Base-by-base conservation (phyloP, 1,284 basidiomycete genomes). In the Trametes polyzona region DNA sequence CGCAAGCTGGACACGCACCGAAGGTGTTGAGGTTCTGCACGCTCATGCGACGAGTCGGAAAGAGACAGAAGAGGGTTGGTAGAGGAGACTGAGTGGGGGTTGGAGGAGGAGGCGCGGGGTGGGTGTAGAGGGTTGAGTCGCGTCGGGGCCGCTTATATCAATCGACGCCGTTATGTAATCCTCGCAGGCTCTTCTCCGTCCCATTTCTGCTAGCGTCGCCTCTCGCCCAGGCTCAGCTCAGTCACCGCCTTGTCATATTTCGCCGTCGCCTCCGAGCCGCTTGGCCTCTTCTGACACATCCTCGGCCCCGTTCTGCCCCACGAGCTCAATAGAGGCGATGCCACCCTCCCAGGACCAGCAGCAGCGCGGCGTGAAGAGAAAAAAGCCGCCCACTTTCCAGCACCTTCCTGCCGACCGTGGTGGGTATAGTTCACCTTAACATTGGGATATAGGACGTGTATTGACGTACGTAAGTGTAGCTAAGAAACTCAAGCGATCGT, bases 21-120 rank as follows among this genome's bases (percentile, higher is more conserved):
- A 86, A 86, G 74, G 85, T 81, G 76, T 83, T 87, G 73, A 93
- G 84, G 75, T 94, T 93, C 87, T 92, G 88, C 79, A 92, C 87
- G 88, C 82, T 93, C 91, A 93, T 93, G 87, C 88, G 88, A 92
- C 78, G 82, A 71, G 64, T 67, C 66, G 66, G 65, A 63, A 51
- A 58, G 57, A 54, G 66, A 58, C 49, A 59, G 61, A 57, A 69
- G 67, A 70, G 68, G 70, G 69, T 70, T 67, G 69, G 68, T 73
- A 67, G 70, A 70, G 70, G 68, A n/a, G 39, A 74, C 72, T 82
- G 81, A 81, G 81, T 74, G 74, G 77, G 69, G 77, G 73, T 74
- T 69, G 65, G 55, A 52, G n/a, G n/a, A 57, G 46, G 46, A 26
- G 52, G 59, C 59, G 57, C n/a, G 68, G 66, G 70, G 69, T 10